Evolutionary conservation across 2,329 filamentous ascomycete genomes (phyloP), one percentile per base, ranked within the genome.

Genomic region (Aspergillus sp.): DNA sequence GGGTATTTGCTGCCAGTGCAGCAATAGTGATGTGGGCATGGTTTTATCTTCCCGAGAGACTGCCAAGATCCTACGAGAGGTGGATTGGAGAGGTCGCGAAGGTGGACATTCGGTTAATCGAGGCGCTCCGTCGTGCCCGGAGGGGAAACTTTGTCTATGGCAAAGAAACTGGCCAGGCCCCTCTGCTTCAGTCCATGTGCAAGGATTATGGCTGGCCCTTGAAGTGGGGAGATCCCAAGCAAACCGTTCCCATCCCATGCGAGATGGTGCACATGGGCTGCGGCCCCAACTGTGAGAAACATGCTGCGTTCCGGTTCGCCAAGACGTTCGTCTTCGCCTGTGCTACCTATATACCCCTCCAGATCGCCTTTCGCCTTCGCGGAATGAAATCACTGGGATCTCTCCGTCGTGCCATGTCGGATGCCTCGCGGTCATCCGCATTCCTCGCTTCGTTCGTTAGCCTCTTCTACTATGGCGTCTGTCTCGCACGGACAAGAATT

Each of bases 1-100:
- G 81, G 5, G 73, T 92, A 16, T 95, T 96, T 69, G 84, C 87
- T 42, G 70, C 80, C 31, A 91, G 88, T 17, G 85, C 83, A 36
- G 87, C 86, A 19, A 74, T 89, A 34, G 86, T 95, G 60, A 96
- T 95, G 91, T 93, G 89, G 87, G 82, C 89, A 16, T 96, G 89
- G 88, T 87, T 95, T 68, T 96, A 93, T 73, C 70, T 78, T 9
- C 89, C 90, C 0, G 78, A 83, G 32, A 80, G 83, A 17, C 79
- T 96, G 1, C 91, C 91, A 2, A 79, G 76, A 23, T 80, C 86
- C 38, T 95, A 95, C 74, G 87, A 85, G 63, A 87, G 85, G 66
- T 95, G 91, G 90, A 94, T 96, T 61, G 83, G 81, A 38, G 85
- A 86, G 19, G 88, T 87, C 3, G 90, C 91, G 3, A 80, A 86